Percentiles rank a stretch among this genome's conserved stretches.
These are phyloP conservation scores for Entomortierella lignicola DNA, from an alignment of 192 early-diverging fungal genomes.

Conservation along the genomic window DNA sequence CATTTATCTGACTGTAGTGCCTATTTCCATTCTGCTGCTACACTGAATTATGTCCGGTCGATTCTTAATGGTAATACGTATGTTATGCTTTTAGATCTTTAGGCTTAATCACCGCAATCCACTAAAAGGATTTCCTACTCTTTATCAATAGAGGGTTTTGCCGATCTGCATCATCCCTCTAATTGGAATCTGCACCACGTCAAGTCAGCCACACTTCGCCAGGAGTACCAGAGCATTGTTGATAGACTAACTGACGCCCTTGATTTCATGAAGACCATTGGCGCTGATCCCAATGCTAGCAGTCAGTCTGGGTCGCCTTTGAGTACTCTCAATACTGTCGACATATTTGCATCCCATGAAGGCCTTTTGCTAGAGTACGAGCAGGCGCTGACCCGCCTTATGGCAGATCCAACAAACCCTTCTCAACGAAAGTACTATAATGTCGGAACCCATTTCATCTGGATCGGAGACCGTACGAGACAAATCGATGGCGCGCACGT, in stretches of 20 bases:
- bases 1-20: slow-evolving; percentile 58
- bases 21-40: slow-evolving; percentile 98
- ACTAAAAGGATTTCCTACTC: not conserved
- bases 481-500: slow-evolving; percentile 96
- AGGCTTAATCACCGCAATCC: not conserved
- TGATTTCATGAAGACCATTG: slow-evolving; percentile 95
- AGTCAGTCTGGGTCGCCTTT: slow-evolving; percentile 5
- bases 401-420: slow-evolving; percentile 57
- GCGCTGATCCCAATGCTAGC: slow-evolving; percentile 71
- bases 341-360: slow-evolving; percentile 96
- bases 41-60: slow-evolving; percentile 93
- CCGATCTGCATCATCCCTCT: slow-evolving; percentile 87
- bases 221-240: slow-evolving; percentile 93
- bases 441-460: slow-evolving; percentile 94
- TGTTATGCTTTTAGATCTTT: not conserved
- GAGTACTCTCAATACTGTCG: slow-evolving; percentile 79
- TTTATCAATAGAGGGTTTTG: slow-evolving; percentile 59
- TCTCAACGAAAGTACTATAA: slow-evolving; percentile 85
- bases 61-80: slow-evolving; percentile 78
- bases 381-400: slow-evolving; percentile 79
- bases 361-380: slow-evolving; percentile 96
- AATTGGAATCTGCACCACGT: slow-evolving; percentile 94
- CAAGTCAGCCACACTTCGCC: slow-evolving; percentile 75
- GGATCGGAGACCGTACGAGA: slow-evolving; percentile 98
- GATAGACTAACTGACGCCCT: slow-evolving; percentile 87